Evolutionary conservation across 179 eudicot genomes (phyloP), one percentile per base, ranked within the genome.

Genomic region (Drosera spatulata): DNA sequence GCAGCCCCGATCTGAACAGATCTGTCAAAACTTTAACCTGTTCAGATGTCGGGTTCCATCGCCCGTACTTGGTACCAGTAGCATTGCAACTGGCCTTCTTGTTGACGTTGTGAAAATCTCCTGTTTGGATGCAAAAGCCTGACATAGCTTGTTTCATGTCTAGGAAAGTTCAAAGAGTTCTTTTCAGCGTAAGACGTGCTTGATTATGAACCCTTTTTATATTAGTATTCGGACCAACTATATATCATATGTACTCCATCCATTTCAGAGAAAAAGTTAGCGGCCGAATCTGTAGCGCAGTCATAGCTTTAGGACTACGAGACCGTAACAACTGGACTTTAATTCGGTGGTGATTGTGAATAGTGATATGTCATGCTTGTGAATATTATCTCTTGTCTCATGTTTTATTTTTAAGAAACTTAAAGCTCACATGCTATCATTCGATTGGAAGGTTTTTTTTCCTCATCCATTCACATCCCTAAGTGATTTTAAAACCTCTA

Each of bases 21-120:
- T 89, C 97, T 2, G 86, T 89, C 50, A 93, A 69, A 2, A 93
- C 91, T 69, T 83, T 86, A 38, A 93, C 95, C 45, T 93, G 99
- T 69, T 93, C 97, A 0, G 81, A 55, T 2, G 99, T 93, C 12
- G 99, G 99, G 67, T 89, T 93, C 99, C 99, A 93, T 71, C 99
- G 75, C n/a, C n/a, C n/a, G n/a, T n/a, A n/a, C n/a, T n/a, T n/a
- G n/a, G n/a, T n/a, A 2, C 89, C 95, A 9, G 81, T 80, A 4
- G 81, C 80, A 8, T 58, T 71, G 10, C 1, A 22, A 22, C 33
- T 22, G 33, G 33, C 33, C 33, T 22, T 22, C 33, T 68, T 66
- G 67, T 40, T 46, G 7, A 7, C 14, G 14, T 10, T 53, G 14
- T 61, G 54, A 52, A 61, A 14, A 5, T 51, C 58, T 15, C 71